Evolutionary conservation across 2,329 filamentous ascomycete genomes (phyloP).

Genomic region (Conoideocrella luteorostrata): DNA sequence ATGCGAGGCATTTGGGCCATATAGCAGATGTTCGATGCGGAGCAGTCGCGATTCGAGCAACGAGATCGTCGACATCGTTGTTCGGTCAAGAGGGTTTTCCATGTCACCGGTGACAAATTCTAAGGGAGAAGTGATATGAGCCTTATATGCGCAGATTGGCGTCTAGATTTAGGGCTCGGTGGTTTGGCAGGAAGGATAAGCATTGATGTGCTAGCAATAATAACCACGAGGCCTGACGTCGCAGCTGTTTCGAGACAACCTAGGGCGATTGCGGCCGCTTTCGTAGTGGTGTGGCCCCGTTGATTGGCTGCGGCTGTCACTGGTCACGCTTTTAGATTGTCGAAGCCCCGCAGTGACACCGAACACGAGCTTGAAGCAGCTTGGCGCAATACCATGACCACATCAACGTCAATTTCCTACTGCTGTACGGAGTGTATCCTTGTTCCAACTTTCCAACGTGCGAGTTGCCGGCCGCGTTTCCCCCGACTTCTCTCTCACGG

Average conservation of each 20-base stretch:
- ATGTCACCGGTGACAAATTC: no score
- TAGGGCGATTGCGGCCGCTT: not conserved
- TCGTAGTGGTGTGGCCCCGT: no score
- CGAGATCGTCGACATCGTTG: constrained; percentile 47
- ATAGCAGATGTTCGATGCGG: constrained; percentile 53
- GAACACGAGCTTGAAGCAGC: not conserved
- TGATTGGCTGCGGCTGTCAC: constrained; percentile 6
- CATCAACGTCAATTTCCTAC: not conserved
- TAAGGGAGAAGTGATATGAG: no score
- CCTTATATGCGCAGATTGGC: no score
- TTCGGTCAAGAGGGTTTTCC: constrained; percentile 40
- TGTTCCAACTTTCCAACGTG: not conserved
- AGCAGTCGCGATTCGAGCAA: constrained; percentile 53
- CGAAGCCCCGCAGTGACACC: not conserved
- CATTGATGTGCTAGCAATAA: no score
- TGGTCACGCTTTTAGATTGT: not conserved
- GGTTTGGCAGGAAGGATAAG: no score
- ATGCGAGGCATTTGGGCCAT: constrained; percentile 35
- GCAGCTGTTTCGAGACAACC: no score
- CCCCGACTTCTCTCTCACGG: not conserved
- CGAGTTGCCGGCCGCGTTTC: not conserved
- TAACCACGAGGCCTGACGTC: no score
- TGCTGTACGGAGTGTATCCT: not conserved
- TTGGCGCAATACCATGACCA: constrained; percentile 3
- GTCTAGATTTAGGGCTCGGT: no score